Conservation (phyloP, 768 basidiomycete species). For the Leccinum variicolor region DNA sequence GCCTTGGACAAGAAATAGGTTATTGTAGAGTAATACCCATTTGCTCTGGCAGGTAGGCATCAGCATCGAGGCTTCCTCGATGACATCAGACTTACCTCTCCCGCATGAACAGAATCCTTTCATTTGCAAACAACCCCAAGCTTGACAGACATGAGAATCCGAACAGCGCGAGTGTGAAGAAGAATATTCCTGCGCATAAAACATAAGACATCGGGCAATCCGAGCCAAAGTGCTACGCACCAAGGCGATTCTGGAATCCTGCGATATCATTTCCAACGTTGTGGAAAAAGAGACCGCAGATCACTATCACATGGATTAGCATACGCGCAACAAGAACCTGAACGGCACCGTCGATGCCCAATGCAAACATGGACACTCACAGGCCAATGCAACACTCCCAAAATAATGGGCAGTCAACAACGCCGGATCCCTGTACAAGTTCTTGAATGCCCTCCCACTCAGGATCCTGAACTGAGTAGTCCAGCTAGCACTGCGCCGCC, state of each 20-base stretch:
- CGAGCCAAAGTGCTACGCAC: conserved; percentile 33
- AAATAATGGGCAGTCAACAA: conserved; percentile 88
- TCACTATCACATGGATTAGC: conserved; percentile 42
- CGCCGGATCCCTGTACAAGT: conserved; percentile 92
- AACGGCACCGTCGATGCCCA: background rate
- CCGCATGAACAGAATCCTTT: conserved; percentile 96
- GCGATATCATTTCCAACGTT: conserved; percentile 90
- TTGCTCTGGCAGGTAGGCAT: conserved; percentile 55
- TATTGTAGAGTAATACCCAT: conserved; percentile 96
- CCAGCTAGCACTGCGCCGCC: conserved; percentile 80
- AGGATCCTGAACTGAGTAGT: conserved; percentile 90
- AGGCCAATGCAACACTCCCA: conserved; percentile 76
- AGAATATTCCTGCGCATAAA: conserved; percentile 70
- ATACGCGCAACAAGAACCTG: background rate
- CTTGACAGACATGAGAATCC: conserved; percentile 97
- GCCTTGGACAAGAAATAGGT: conserved; percentile 97
- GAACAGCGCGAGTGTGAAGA: conserved; percentile 95
- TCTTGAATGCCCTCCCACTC: conserved; percentile 97
- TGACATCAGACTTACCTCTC: conserved; percentile 61
- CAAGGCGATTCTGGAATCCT: conserved; percentile 94
- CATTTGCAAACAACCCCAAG: conserved; percentile 89
- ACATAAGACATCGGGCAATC: background rate
- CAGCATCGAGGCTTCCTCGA: background rate
- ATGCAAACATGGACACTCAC: conserved; percentile 44
- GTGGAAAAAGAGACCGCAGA: conserved; percentile 93